A percentile compares a stretch with the other conserved stretches of the same genome.
These are phyloP conservation scores for Tulasnella sp. DNA, from an alignment of 768 basidiomycete genomes.

Conservation along the genomic window DNA sequence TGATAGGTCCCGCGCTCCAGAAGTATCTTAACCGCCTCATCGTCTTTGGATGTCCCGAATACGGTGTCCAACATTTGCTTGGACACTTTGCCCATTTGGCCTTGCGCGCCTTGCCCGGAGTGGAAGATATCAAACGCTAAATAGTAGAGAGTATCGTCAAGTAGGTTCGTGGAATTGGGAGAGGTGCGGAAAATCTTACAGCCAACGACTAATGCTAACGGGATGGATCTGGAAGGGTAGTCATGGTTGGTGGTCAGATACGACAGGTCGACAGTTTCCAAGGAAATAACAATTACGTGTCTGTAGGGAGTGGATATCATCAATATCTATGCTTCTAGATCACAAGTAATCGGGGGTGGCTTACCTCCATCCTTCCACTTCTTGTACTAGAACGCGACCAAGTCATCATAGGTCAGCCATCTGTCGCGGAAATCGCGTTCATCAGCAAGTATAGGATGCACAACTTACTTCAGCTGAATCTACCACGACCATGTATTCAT, in stretches of 20 bases:
- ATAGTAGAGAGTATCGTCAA: neutral
- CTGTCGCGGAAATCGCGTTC: conserved; percentile 5
- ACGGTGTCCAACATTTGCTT: conserved; percentile 70
- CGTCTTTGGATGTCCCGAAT: conserved; percentile 56
- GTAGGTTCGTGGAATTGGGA: neutral
- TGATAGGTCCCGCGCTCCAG: conserved; percentile 56
- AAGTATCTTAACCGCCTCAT: conserved; percentile 49
- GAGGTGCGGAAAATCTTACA: conserved; percentile 36
- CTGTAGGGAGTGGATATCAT: neutral
- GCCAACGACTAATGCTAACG: conserved; percentile 69
- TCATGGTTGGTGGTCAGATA: too few relatives aligned
- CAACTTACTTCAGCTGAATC: conserved; percentile 48
- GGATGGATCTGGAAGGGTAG: conserved; percentile 40
- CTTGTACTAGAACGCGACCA: conserved; percentile 42
- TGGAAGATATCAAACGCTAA: conserved; percentile 54
- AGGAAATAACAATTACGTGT: neutral
- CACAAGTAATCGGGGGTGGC: conserved; percentile 22
- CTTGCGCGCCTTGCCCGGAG: conserved; percentile 66
- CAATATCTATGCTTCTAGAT: neutral
- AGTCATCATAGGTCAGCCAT: conserved; percentile 2
- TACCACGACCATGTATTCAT: conserved; percentile 64
- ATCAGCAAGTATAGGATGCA: neutral
- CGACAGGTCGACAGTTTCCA: too few relatives aligned
- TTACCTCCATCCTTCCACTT: conserved; percentile 75
- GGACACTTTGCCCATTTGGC: conserved; percentile 62